Evolutionary conservation across 345 rosid genomes (phyloP), one percentile per base, ranked within the genome.

Genomic region (Citrus hindsii): DNA sequence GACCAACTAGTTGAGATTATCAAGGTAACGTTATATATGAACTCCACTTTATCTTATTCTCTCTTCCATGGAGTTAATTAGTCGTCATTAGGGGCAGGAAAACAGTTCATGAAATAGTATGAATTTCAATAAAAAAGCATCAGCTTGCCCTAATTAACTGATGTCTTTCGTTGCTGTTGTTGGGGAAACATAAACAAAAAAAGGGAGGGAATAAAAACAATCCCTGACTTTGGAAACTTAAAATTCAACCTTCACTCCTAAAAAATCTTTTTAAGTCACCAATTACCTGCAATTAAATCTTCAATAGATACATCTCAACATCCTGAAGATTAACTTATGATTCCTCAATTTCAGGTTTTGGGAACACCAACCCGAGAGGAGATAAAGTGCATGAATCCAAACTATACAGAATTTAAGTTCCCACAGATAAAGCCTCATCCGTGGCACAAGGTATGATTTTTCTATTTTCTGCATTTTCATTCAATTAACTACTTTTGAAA

Each of bases 351-450:
- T 46, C 86, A 94, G 98, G 96, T 93, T 78, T 82, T 95, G 83
- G 99, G 99, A 71, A 95, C 98, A 58, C 99, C 99, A 73, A 95
- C 99, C 60, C 84, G 97, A 76, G 99, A 95, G 82, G 98, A 95
- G 86, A 95, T 95, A 79, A 95, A 95, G 84, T 95, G 99, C 90
- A 95, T 95, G 99, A 95, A 95, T 81, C 97, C 98, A 38, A 93
- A 91, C 82, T 95, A 95, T 77, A 95, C 98, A 0, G 97, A 93
- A 79, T 95, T 93, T 80, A 93, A 94, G 82, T 95, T 94, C 74
- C 97, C 99, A 10, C 98, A 93, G 83, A 95, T 93, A 81, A 95
- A 95, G 81, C 92, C 97, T 74, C 99, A 93, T 79, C 98, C 99
- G 46, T 95, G 99, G 98, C 98, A 93, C 82, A 95, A 95, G 91